These are phyloP conservation scores for Ascochyta rabiei DNA, from an alignment of 2,329 filamentous ascomycete species.

Conservation along the genomic window DNA sequence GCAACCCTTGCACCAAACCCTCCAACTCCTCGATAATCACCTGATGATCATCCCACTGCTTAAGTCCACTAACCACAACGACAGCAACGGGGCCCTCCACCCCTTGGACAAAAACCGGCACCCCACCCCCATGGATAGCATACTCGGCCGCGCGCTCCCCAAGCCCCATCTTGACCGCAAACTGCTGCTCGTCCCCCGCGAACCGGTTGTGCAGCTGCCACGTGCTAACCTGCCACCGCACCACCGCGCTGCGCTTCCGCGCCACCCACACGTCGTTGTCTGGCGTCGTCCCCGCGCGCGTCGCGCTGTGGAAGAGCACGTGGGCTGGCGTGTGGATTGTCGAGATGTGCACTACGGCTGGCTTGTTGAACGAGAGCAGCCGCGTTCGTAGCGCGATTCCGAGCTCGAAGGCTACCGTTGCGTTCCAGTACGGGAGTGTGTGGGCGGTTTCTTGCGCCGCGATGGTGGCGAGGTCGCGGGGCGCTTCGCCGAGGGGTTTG, in stretches of 20 bases:
- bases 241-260: slow-evolving; percentile 74
- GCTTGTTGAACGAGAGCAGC: slow-evolving; percentile 59
- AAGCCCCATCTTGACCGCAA: slow-evolving; percentile 69
- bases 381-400: slow-evolving; percentile 66
- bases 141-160: slow-evolving; percentile 59
- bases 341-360: slow-evolving; percentile 68
- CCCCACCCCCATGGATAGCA: slow-evolving; percentile 78
- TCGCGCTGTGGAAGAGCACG: slow-evolving; percentile 71
- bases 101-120: slow-evolving; percentile 71
- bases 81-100: slow-evolving; percentile 77
- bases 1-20: slow-evolving; percentile 19
- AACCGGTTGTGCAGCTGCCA: slow-evolving; percentile 75
- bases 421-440: slow-evolving; percentile 60
- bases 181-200: slow-evolving; percentile 65
- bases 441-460: slow-evolving; percentile 48
- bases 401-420: slow-evolving; percentile 65
- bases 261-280: slow-evolving; percentile 71
- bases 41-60: slow-evolving; percentile 79
- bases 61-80: slow-evolving; percentile 76
- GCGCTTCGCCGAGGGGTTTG: slow-evolving; percentile 28
- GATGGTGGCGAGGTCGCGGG: slow-evolving; percentile 46
- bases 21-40: slow-evolving; percentile 67
- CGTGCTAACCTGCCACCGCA: slow-evolving; percentile 70
- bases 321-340: slow-evolving; percentile 60
- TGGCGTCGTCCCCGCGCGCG: slow-evolving; percentile 67